Evolutionary conservation across 306 rosid genomes (phyloP), one percentile per base, ranked within the genome.

Genomic region (Trifolium dubium): DNA sequence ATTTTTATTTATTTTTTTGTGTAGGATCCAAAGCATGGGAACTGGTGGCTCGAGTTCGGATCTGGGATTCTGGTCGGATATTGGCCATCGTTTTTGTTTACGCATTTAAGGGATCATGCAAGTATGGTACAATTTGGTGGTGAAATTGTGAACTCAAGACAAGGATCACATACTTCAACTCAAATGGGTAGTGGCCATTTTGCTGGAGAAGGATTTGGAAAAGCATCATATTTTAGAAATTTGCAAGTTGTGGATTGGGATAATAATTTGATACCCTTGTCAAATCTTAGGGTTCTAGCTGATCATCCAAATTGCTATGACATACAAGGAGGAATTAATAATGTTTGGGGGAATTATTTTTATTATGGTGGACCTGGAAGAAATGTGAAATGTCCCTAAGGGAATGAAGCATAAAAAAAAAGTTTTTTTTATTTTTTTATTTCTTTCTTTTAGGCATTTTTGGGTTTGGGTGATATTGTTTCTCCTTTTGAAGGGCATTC

Each of bases 331-430:
- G 97, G 97, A 61, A 88, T 89, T 55, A 91, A 93, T 78, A 81
- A 81, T 29, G 90, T 88, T 74, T 93, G 98, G 98, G 98, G 98
- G 14, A 91, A 89, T 78, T 89, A 93, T 65, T 93, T 93, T 84
- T 91, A 93, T 79, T 93, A 91, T 62, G 98, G 98, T 81, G 98
- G 98, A 34, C 97, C 98, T 15, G 98, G 98, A 59, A 93, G 92
- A 85, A 93, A 87, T 84, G 87, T 85, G 18, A 84, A 84, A 64
- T 93, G 98, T 80, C 96, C 98, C 73, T 93, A 86, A 73, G 81
- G 85, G 79, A 63, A 54, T 56, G 9, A 69, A 64, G 46, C 69
- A 85, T 75, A 81, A 68, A 82, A 59, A 80, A 82, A 59, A 79
- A 73, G 71, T 62, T 75, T 13, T 23, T 8, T 37, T 76, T 61